phyloP scores from a whole-genome alignment of 495 filamentous ascomycete species.

The Penicillium steckii region DNA sequence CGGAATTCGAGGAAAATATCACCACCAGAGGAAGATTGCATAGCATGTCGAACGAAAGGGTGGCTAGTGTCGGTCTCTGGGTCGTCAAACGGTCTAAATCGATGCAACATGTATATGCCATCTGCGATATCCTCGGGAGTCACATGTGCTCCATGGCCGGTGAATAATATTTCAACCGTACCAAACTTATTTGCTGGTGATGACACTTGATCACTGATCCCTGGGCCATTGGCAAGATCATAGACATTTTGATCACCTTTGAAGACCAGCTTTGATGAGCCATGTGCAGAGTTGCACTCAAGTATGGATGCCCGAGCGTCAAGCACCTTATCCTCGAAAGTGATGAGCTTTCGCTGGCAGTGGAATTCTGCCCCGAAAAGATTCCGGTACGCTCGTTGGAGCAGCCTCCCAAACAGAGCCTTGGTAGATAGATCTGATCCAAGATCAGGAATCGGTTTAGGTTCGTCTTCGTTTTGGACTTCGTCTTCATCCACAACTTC shows the following conservation, averaged over 20 bases:
- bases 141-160: slow-evolving; percentile 13
- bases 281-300: neutral
- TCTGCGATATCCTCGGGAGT: slow-evolving; percentile 4
- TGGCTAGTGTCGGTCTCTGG: slow-evolving; percentile 23
- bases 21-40: slow-evolving; percentile 19
- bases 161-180: slow-evolving; percentile 30
- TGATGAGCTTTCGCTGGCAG: slow-evolving; percentile 23
- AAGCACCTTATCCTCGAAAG: slow-evolving; percentile 19
- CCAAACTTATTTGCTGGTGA: slow-evolving; percentile 27
- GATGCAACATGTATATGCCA: slow-evolving; percentile 32
- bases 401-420: slow-evolving; percentile 29
- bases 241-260: slow-evolving; percentile 29
- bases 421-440: slow-evolving; percentile 15
- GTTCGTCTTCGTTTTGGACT: no score
- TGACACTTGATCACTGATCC: slow-evolving; percentile 8
- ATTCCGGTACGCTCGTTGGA: slow-evolving; percentile 19
- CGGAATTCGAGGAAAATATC: slow-evolving; percentile 30
- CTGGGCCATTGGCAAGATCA: neutral
- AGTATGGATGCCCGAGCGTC: slow-evolving; percentile 32
- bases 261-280: slow-evolving; percentile 22
- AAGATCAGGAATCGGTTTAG: no score
- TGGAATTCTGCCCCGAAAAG: slow-evolving; percentile 34
- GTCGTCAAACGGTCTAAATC: slow-evolving; percentile 28
- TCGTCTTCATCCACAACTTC: no score
- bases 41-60: slow-evolving; percentile 38